Evolutionary conservation across 1,139 yeast species (phyloP).

Genomic region (Wickerhamomyces sp.): DNA sequence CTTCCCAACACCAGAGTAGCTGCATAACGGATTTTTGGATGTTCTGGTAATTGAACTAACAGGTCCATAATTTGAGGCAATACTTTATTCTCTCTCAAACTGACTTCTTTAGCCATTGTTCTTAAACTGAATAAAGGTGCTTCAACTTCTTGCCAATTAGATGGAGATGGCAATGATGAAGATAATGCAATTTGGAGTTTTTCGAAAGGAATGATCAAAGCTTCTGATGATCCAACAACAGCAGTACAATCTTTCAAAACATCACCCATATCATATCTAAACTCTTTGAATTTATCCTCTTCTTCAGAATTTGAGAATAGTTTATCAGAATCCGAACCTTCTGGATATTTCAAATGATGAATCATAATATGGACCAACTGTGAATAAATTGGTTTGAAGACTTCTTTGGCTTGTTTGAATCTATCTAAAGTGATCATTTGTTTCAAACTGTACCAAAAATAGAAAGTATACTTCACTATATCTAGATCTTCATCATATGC

Average conservation of each 20-base stretch:
- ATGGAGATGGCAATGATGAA: constrained; percentile 10
- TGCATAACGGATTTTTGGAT: constrained; percentile 83
- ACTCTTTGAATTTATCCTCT: constrained; percentile 90
- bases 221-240: constrained; percentile 71
- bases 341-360: constrained; percentile 73
- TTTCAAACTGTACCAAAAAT: constrained; percentile 84
- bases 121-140: constrained; percentile 88
- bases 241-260: constrained; percentile 92
- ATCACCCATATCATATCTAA: constrained; percentile 95
- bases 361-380: constrained; percentile 65
- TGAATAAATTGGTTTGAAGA: constrained; percentile 55
- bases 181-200: constrained; percentile 24
- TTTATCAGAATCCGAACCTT: constrained; percentile 34
- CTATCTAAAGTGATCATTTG: constrained; percentile 62
- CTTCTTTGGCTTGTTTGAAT: constrained; percentile 54
- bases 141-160: constrained; percentile 86
- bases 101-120: constrained; percentile 92
- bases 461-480: constrained; percentile 83
- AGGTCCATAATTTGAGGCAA: constrained; percentile 76
- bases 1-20: constrained; percentile 91
- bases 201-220: constrained; percentile 42
- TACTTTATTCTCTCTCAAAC: constrained; percentile 57
- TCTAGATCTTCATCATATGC: constrained; percentile 75
- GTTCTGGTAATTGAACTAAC: constrained; percentile 72
- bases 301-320: constrained; percentile 46